Base-by-base conservation (phyloP, 495 filamentous ascomycete genomes). In the Polyplosphaeria fusca region DNA sequence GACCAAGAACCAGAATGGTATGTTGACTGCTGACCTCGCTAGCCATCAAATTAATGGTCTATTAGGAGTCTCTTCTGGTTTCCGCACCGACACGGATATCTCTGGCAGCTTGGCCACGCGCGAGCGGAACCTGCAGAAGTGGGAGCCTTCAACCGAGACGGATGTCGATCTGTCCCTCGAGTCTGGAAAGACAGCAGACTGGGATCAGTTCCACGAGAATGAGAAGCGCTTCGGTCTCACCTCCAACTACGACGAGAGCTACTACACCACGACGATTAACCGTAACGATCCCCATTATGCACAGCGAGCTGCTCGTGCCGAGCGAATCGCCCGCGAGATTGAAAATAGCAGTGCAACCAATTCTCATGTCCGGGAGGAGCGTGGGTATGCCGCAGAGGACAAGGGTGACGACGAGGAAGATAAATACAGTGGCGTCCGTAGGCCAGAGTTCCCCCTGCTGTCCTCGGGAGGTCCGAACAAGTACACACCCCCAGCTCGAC, bases 201-300 rank as follows among this genome's bases (percentile, higher is more conserved):
- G 93, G 93, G 90, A 99, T 68, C 93, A 99, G 68, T 99, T 99
- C 64, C 87, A 88, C 65, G 82, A 78, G 38, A 97, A 98, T 61
- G 86, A 94, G 69, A 79, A 83, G 28, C 82, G 88, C 2, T 97
- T 95, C 67, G 93, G 93, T 7, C 71, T 92, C 30, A 88, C 82
- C 71, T 89, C 83, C 16, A 86, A 86, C 60, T 97, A 96, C 68
- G 85, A 96, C 61, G 94, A 97, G 70, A 89, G 86, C 63, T 82
- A 92, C 42, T 99, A 99, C 68, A 99, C 94, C 9, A 97, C 92
- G 18, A 74, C 79, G 9, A 89, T 99, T 60, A 84, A 99, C 67
- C 86, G 84, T 57, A 84, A 72, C 26, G 82, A 92, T 68, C 91
- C 93, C 1, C 72, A 81, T 23, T 96, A 93, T 71, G 84, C 82